A percentile compares a stretch with the other conserved stretches of the same genome.
Conservation (phyloP, 2,329 filamentous ascomycete species). For the Ophiobolus disseminans region DNA sequence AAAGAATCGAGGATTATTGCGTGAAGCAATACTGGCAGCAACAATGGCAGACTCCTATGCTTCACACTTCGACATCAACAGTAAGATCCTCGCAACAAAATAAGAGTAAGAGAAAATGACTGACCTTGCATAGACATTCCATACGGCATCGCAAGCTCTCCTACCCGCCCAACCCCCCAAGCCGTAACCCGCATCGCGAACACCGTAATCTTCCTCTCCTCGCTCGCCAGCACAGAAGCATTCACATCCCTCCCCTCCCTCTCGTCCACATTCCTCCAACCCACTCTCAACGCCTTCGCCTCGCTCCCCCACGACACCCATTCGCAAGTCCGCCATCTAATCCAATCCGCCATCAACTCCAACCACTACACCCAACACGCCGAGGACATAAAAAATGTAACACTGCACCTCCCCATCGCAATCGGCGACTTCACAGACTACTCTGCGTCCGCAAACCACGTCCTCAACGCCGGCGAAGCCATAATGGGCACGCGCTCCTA, state of each 20-base stretch:
- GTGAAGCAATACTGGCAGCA: too few species aligned
- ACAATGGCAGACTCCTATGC: constrained; percentile 30
- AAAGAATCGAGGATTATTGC: too few species aligned
- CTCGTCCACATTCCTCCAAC: constrained; percentile 38
- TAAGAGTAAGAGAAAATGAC: too few species aligned
- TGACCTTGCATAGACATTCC: too few species aligned
- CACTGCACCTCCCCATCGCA: constrained; percentile 62
- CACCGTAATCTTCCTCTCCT: constrained; percentile 60
- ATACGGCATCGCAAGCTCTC: constrained; percentile 39
- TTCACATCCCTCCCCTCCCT: constrained; percentile 31
- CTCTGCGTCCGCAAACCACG: constrained; percentile 61
- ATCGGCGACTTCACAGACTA: constrained; percentile 67
- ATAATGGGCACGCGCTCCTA: constrained; percentile 28
- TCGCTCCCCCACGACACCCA: constrained; percentile 52
- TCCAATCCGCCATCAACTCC: constrained; percentile 47
- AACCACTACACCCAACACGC: constrained; percentile 18
- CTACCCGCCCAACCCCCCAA: constrained; percentile 42
- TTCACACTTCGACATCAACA: constrained; percentile 40
- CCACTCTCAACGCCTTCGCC: constrained; percentile 59
- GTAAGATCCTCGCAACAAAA: too few species aligned
- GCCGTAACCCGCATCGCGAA: constrained; percentile 61
- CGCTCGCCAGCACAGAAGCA: constrained; percentile 42
- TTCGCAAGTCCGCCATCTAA: constrained; percentile 49
- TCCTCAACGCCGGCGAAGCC: constrained; percentile 57
- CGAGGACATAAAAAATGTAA: constrained; percentile 50